These are phyloP conservation scores for Pseudogymnoascus sp. DNA, from an alignment of 2,329 filamentous ascomycete species.

Conservation along the genomic window DNA sequence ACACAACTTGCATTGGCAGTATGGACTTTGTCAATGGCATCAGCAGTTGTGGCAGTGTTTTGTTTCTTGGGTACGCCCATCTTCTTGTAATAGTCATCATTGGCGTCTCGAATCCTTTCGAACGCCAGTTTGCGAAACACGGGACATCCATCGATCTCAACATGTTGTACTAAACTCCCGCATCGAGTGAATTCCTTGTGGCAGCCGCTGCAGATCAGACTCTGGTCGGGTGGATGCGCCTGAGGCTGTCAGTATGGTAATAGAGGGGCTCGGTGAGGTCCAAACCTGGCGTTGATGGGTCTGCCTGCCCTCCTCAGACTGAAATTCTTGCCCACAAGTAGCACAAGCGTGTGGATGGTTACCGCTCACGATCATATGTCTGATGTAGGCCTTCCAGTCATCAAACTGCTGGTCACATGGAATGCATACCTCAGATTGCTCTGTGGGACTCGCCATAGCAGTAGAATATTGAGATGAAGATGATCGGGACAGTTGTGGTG, in stretches of 20 bases:
- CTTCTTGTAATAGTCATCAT: neutral
- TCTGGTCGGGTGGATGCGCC: constrained; percentile 18
- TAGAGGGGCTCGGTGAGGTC: too few species aligned
- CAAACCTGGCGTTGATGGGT: constrained; percentile 14
- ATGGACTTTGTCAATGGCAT: neutral
- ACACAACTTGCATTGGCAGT: neutral
- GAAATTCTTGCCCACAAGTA: constrained; percentile 17
- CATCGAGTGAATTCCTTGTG: constrained; percentile 17
- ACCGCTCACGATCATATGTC: constrained; percentile 13
- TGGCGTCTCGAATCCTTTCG: neutral
- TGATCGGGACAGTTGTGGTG: neutral
- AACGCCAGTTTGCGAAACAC: neutral
- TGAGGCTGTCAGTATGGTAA: constrained; percentile 5
- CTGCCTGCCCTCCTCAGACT: constrained; percentile 13
- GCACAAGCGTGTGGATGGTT: constrained; percentile 13
- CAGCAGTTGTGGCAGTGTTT: neutral
- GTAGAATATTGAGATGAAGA: neutral
- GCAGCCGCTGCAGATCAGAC: constrained; percentile 19
- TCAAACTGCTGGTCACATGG: neutral
- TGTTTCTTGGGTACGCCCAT: neutral
- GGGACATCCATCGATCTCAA: constrained; percentile 17
- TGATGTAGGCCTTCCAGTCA: constrained; percentile 6
- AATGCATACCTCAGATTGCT: neutral
- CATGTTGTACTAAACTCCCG: constrained; percentile 19
- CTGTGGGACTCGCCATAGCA: neutral